Percentiles rank a stretch among this genome's conserved stretches.
These are phyloP conservation scores for Aspergillus mulundensis DNA, from an alignment of 495 filamentous ascomycete species.

Conservation along the genomic window DNA sequence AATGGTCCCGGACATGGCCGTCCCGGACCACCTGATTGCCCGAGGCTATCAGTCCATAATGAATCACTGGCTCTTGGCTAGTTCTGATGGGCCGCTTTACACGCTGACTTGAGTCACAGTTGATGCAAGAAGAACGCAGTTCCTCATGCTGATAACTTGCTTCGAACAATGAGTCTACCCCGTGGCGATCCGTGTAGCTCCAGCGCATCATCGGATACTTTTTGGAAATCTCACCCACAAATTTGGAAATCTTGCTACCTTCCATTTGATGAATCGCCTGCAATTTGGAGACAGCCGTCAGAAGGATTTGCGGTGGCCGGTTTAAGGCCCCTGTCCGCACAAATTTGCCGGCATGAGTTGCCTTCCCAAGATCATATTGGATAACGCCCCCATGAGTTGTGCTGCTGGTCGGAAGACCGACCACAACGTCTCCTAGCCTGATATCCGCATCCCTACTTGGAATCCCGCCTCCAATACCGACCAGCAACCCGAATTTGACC, in stretches of 20 bases:
- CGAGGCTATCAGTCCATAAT: too few relatives aligned
- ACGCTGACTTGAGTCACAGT: too few relatives aligned
- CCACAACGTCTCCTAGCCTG: constrained; percentile 29
- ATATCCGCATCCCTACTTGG: constrained; percentile 14
- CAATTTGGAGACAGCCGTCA: constrained; percentile 2
- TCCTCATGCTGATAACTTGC: too few relatives aligned
- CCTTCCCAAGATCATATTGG: constrained; percentile 23
- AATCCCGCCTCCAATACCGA: constrained; percentile 42
- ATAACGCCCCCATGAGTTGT: constrained; percentile 3
- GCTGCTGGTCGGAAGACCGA: constrained; percentile 12
- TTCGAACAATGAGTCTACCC: constrained; percentile 17
- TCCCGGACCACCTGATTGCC: too few relatives aligned
- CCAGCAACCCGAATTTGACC: constrained; percentile 33
- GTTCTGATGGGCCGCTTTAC: too few relatives aligned
- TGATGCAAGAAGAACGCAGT: too few relatives aligned
- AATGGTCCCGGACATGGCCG: too few relatives aligned
- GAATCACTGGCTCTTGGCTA: too few relatives aligned
- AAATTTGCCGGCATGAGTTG: constrained; percentile 5
- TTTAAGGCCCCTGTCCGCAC: constrained; percentile 21
- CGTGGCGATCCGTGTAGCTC: neutral
- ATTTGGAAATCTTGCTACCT: neutral
- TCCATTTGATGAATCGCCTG: neutral
- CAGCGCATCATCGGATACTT: constrained; percentile 4
- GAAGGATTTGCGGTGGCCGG: constrained; percentile 14
- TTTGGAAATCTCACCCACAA: neutral